Base-by-base conservation (phyloP, 2,329 filamentous ascomycete genomes). In the Lasiodiplodia sp. region DNA sequence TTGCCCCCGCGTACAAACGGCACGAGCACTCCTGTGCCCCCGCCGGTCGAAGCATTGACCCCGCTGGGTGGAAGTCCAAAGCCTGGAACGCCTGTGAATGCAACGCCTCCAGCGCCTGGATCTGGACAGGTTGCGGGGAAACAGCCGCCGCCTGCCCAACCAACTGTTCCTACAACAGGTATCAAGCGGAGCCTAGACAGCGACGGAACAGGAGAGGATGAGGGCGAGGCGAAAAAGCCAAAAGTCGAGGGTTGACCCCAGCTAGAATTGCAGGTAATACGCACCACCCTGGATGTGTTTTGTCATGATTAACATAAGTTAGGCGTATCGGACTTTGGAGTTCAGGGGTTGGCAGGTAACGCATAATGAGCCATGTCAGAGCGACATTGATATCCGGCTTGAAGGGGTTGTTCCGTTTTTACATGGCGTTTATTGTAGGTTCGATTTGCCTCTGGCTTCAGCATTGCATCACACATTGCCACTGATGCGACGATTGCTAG, bases 1-100 rank as follows among this genome's bases (percentile, higher is more conserved):
- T 16, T 53, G 14, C 51, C 58, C 2, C 52, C 67, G 4, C 58
- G 66, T 18, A 37, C 44, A 12, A 68, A 68, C 23, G 66, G 66
- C 23, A 63, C 67, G 2, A 60, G 62, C 44, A 69, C 68, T 1
- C 68, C 68, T 12, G 47, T 66, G 7, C 56, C 68, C 14, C 68
- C 68, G 21, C 62, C 60, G 14, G 68, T 69, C 11, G 68, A 69
- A 40, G 62, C 68, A 47, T 25, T 69, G 31, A 69, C 68, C 18
- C 68, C 68, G 11, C 16, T 66, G 4, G 56, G 51, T 10, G 63
- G 60, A 31, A 69, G 53, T 25, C 62, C 68, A 18, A 66, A 60
- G 38, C 44, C 53, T 16, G 44, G 40, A 34, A 63, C 66, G 23
- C 66, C 66, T 31, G 49, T 68, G 1, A 28, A 55, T 14, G 25